Evolutionary conservation across 1,284 basidiomycete species (phyloP).

Genomic region (Cutaneotrichosporon sp.): DNA sequence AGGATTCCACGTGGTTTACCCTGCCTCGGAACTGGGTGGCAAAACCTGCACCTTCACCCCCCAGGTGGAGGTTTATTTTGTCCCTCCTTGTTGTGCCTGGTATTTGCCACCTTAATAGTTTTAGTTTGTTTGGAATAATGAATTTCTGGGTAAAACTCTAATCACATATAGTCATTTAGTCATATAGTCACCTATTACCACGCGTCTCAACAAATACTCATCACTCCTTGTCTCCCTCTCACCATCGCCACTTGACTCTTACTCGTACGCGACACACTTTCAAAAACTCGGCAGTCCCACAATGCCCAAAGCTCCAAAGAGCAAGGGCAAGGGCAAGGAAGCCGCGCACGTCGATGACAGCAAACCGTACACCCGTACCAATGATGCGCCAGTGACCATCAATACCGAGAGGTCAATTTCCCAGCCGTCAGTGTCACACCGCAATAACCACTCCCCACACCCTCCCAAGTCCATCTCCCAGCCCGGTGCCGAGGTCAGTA

Average conservation of each 20-base stretch:
- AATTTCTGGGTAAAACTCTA: no score
- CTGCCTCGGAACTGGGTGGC: constrained; percentile 13
- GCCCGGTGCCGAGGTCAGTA: background rate
- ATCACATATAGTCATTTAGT: background rate
- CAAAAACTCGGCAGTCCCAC: background rate
- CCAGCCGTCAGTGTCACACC: background rate
- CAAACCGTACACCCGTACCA: background rate
- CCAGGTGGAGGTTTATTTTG: background rate
- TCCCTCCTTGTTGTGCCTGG: background rate
- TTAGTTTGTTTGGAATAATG: background rate
- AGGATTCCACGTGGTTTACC: background rate
- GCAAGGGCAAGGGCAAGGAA: constrained; percentile 2
- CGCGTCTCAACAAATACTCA: background rate
- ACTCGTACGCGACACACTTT: background rate
- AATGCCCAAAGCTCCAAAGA: constrained; percentile 14
- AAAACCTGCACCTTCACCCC: background rate
- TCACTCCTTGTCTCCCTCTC: constrained; percentile 5
- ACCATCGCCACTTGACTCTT: background rate
- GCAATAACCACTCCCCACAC: background rate
- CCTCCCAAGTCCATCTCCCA: background rate
- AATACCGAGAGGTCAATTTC: background rate
- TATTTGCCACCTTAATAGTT: background rate
- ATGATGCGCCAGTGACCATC: background rate
- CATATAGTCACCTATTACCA: background rate
- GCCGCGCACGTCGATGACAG: background rate